These are phyloP conservation scores for Gossypium armourianum DNA, from an alignment of 441 rosid species.

Conservation along the genomic window DNA sequence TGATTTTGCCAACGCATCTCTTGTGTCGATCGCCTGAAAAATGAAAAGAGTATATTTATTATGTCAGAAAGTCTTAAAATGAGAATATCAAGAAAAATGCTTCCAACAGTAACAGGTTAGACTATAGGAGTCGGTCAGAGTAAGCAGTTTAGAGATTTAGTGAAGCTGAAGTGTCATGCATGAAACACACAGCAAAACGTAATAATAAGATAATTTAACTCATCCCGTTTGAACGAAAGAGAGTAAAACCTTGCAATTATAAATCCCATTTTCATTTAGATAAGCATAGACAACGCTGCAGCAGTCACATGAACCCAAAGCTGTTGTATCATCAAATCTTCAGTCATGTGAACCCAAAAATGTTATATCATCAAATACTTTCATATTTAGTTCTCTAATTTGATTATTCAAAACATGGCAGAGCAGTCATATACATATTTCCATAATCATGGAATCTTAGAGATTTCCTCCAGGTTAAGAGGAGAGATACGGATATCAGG, in stretches of 20 bases:
- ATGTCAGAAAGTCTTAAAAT: constrained; percentile 3
- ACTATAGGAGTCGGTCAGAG: constrained; percentile 1
- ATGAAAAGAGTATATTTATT: constrained; percentile 9
- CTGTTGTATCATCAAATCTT: neutral
- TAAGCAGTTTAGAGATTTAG: neutral
- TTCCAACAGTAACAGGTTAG: neutral
- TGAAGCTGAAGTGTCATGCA: neutral
- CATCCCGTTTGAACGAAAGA: neutral
- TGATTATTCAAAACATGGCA: neutral
- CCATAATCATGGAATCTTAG: neutral
- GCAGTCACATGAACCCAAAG: neutral
- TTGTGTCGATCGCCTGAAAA: constrained; percentile 63
- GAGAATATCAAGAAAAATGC: neutral
- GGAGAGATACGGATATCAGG: neutral
- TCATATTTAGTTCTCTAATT: neutral
- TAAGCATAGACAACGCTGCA: neutral
- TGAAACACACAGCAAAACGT: neutral
- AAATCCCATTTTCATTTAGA: neutral
- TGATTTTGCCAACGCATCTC: constrained; percentile 95
- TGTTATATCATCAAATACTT: neutral
- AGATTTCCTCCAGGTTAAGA: neutral
- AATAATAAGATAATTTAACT: neutral
- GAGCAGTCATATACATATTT: neutral
- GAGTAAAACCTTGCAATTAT: neutral
- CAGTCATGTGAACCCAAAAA: neutral